These are phyloP conservation scores for Corchorus capsularis DNA, from an alignment of 345 rosid genomes.

Conservation along the genomic window DNA sequence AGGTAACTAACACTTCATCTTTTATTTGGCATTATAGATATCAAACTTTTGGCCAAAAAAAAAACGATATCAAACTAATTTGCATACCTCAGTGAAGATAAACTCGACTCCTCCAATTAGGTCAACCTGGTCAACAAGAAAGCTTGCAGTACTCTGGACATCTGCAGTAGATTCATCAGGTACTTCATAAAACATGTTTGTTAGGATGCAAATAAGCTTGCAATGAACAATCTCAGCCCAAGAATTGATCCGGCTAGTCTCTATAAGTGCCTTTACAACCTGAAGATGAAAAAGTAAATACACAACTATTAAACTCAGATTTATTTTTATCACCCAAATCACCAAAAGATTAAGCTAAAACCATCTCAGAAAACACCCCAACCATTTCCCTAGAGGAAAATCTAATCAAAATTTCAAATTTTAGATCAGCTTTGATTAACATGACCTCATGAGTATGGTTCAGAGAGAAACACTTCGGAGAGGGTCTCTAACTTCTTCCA, in stretches of 20 bases:
- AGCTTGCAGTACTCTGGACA: slow-evolving; percentile 44
- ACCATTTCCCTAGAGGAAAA: background rate
- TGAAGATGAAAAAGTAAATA: slow-evolving; percentile 33
- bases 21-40: too few species aligned
- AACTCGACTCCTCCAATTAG: slow-evolving; percentile 95
- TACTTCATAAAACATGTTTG: slow-evolving; percentile 85
- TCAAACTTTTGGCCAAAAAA: too few species aligned
- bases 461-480: background rate
- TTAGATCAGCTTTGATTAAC: slow-evolving; percentile 6
- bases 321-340: background rate
- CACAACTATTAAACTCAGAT: background rate
- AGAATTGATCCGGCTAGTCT: slow-evolving; percentile 72
- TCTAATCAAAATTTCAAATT: background rate
- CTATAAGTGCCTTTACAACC: slow-evolving; percentile 83
- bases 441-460: background rate
- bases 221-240: slow-evolving; percentile 99
- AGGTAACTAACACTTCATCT: too few species aligned
- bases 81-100: slow-evolving; percentile 83
- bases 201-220: slow-evolving; percentile 85
- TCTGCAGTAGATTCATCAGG: slow-evolving; percentile 51
- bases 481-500: background rate
- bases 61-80: background rate
- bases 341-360: background rate
- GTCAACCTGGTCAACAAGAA: slow-evolving; percentile 84
- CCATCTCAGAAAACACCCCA: background rate